Percentiles rank a stretch among this genome's conserved stretches.
phyloP scores from a whole-genome alignment of 306 rosid genomes.

The Corylus heterophylla region DNA sequence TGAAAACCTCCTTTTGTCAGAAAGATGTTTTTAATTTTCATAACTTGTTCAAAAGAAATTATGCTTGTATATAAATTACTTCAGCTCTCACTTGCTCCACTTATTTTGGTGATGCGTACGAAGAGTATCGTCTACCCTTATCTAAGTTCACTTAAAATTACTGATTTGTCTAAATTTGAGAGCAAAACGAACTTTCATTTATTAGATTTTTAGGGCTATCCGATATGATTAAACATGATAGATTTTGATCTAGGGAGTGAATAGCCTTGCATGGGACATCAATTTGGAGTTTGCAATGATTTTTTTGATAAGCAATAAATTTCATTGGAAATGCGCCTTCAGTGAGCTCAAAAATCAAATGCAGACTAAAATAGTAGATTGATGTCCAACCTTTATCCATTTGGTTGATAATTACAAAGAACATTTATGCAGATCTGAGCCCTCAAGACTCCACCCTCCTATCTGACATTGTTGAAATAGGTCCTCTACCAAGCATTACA shows the following conservation, averaged over 20 bases:
- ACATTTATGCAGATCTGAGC: constrained; percentile 48
- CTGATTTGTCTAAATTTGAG: background rate
- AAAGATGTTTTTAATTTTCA: background rate
- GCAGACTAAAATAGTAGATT: background rate
- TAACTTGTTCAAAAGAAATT: background rate
- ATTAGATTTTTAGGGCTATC: background rate
- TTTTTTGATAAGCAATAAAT: background rate
- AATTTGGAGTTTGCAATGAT: background rate
- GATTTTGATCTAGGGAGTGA: constrained; percentile 1
- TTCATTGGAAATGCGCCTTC: background rate
- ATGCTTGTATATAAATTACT: background rate
- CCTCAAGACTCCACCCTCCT: constrained; percentile 63
- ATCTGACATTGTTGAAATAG: constrained; percentile 73
- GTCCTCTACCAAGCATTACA: constrained; percentile 60
- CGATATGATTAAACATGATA: background rate
- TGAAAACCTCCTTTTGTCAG: background rate
- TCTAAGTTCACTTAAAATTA: background rate
- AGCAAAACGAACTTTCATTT: background rate
- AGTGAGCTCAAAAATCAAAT: background rate
- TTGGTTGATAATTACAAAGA: constrained; percentile 11
- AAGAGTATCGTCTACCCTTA: background rate
- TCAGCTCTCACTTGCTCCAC: background rate
- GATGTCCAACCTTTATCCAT: background rate
- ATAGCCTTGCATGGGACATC: background rate
- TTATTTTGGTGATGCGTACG: background rate